phyloP scores from a whole-genome alignment of 306 rosid species.

The Acmispon strigosus region DNA sequence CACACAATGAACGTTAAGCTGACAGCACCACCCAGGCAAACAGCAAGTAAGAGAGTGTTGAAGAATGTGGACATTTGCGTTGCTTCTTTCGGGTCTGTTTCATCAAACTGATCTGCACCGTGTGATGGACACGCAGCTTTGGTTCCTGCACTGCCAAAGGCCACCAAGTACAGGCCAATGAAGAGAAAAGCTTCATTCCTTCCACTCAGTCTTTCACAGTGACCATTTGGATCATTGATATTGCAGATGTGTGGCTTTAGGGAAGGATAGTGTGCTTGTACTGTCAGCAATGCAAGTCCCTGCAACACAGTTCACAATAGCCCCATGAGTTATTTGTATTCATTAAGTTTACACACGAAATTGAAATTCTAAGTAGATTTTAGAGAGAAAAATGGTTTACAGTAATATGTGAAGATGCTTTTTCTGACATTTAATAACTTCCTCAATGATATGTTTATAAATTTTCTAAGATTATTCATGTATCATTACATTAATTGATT shows the following conservation, averaged over 20 bases:
- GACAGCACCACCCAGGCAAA: conserved; percentile 57
- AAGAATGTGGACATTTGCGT: conserved; percentile 71
- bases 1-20: conserved; percentile 77
- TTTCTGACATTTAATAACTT: no score
- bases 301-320: conserved; percentile 1
- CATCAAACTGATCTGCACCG: conserved; percentile 90
- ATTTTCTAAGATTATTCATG: no score
- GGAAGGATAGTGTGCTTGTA: conserved; percentile 65
- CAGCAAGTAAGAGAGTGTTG: conserved; percentile 54
- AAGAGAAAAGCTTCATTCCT: conserved; percentile 53
- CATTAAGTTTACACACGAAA: background rate
- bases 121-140: conserved; percentile 82
- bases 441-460: no score
- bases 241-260: conserved; percentile 60
- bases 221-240: conserved; percentile 16
- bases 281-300: conserved; percentile 61
- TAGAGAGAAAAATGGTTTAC: no score
- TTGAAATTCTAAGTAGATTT: no score
- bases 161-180: conserved; percentile 55
- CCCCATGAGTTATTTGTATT: background rate
- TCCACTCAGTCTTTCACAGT: conserved; percentile 40
- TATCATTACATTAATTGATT: no score
- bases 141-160: conserved; percentile 57
- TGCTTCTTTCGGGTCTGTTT: conserved; percentile 64
- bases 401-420: no score